Conservation (phyloP, 108 stramenopile species). For the Cyclotella distinguenda region DNA sequence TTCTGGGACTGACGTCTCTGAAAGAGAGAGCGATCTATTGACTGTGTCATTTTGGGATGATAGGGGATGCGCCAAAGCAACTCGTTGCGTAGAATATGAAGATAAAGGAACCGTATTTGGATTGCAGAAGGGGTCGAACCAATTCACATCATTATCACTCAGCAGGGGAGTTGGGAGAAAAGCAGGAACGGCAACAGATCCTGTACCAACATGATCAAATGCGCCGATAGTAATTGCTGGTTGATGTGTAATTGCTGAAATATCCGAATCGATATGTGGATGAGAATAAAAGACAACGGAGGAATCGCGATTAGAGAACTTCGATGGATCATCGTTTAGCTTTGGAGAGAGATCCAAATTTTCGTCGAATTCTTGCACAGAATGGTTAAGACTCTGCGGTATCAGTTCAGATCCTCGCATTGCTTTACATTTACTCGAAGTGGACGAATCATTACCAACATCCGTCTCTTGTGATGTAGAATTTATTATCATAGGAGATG, state of each 20-base stretch:
- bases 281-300: too few relatives aligned
- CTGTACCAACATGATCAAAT: not conserved
- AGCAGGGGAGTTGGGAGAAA: not conserved
- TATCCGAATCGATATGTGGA: not conserved
- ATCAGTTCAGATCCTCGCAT: too few relatives aligned
- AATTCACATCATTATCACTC: not conserved
- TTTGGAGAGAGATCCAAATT: not conserved
- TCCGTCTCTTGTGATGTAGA: too few relatives aligned
- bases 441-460: too few relatives aligned
- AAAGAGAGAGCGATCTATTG: too few relatives aligned
- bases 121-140: constrained; percentile 37
- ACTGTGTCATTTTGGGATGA: too few relatives aligned
- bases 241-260: not conserved
- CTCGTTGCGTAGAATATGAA: too few relatives aligned
- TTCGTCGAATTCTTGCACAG: not conserved
- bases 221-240: not conserved
- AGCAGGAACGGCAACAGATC: not conserved
- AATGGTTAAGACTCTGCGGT: not conserved
- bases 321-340: not conserved
- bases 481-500: too few relatives aligned
- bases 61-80: too few relatives aligned
- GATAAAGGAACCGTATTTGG: constrained; percentile 6
- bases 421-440: too few relatives aligned
- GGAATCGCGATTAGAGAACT: not conserved
- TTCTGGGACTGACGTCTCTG: too few relatives aligned